These are phyloP conservation scores for Sporormia fimetaria DNA, from an alignment of 495 filamentous ascomycete genomes.

Conservation along the genomic window DNA sequence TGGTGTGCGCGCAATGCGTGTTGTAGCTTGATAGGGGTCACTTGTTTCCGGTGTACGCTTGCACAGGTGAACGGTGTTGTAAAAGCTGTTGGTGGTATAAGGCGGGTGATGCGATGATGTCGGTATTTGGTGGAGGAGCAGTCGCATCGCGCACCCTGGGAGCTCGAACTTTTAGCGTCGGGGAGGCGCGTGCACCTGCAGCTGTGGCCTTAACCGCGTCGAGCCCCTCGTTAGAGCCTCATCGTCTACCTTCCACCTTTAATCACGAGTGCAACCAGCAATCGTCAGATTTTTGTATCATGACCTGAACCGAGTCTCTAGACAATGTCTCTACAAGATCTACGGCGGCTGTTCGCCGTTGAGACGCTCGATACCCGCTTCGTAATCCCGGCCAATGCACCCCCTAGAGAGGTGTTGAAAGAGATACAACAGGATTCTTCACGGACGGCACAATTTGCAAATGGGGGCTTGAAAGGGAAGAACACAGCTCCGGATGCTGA, in stretches of 20 bases:
- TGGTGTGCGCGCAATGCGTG: constrained; percentile 3
- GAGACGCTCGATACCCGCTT: constrained; percentile 93
- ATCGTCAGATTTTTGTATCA: constrained; percentile 1
- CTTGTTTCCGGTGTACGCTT: too few species aligned
- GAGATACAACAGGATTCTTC: constrained; percentile 27
- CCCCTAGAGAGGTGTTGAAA: constrained; percentile 43
- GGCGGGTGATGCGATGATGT: too few species aligned
- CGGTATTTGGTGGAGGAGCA: constrained; percentile 8
- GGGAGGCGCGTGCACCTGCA: background rate
- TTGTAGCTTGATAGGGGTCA: background rate
- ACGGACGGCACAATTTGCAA: constrained; percentile 30
- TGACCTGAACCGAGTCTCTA: constrained; percentile 1
- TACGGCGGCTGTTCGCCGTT: constrained; percentile 61
- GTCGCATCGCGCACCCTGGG: constrained; percentile 19
- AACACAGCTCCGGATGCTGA: constrained; percentile 33
- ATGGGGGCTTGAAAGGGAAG: constrained; percentile 30
- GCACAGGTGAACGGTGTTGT: too few species aligned
- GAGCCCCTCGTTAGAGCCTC: background rate
- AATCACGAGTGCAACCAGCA: background rate
- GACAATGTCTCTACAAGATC: constrained; percentile 31
- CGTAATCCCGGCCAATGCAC: constrained; percentile 56
- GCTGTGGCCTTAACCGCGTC: background rate
- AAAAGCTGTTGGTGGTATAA: too few species aligned
- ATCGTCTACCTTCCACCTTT: background rate
- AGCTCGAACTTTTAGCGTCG: constrained; percentile 5